phyloP scores from a whole-genome alignment of 2,329 filamentous ascomycete genomes.

The Neopestalotiopsis sp. region DNA sequence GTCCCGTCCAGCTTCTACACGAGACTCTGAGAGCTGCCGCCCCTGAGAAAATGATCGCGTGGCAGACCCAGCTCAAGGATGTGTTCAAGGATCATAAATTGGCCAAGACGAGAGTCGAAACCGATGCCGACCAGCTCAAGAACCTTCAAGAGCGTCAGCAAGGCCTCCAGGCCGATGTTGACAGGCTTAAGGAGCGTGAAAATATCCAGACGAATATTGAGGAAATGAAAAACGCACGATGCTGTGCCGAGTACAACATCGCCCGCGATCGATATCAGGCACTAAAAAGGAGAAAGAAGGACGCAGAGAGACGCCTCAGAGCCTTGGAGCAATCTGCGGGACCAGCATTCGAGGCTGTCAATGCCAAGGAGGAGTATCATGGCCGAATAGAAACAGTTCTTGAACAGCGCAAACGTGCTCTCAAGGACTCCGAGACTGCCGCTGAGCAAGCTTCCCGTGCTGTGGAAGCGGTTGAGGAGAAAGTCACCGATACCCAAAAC shows the following conservation, averaged over 20 bases:
- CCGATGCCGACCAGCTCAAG: slow-evolving; percentile 66
- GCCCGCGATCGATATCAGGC: slow-evolving; percentile 53
- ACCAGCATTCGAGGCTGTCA: slow-evolving; percentile 73
- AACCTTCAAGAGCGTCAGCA: slow-evolving; percentile 76
- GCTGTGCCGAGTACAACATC: slow-evolving; percentile 69
- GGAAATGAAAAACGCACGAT: slow-evolving; percentile 68
- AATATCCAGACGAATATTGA: slow-evolving; percentile 68
- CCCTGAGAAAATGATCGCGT: slow-evolving; percentile 77
- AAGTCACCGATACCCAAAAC: slow-evolving; percentile 49
- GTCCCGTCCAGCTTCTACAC: slow-evolving; percentile 78
- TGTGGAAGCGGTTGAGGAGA: slow-evolving; percentile 44
- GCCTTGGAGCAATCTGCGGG: slow-evolving; percentile 63
- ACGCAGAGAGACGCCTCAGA: slow-evolving; percentile 61
- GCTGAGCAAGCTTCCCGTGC: slow-evolving; percentile 48
- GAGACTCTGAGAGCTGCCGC: slow-evolving; percentile 91
- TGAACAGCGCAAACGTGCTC: slow-evolving; percentile 55
- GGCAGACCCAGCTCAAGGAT: slow-evolving; percentile 76
- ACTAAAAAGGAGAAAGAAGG: slow-evolving; percentile 60
- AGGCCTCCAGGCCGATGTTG: slow-evolving; percentile 79
- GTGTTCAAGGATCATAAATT: slow-evolving; percentile 74
- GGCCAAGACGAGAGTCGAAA: slow-evolving; percentile 61
- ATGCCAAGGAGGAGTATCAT: slow-evolving; percentile 72
- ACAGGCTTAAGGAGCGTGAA: slow-evolving; percentile 78
- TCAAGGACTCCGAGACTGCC: slow-evolving; percentile 59
- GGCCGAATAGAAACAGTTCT: slow-evolving; percentile 61